A percentile compares a stretch with the other conserved stretches of the same genome.
Evolutionary conservation across 345 rosid species (phyloP).

Genomic region (Raphanus raphanistrum): DNA sequence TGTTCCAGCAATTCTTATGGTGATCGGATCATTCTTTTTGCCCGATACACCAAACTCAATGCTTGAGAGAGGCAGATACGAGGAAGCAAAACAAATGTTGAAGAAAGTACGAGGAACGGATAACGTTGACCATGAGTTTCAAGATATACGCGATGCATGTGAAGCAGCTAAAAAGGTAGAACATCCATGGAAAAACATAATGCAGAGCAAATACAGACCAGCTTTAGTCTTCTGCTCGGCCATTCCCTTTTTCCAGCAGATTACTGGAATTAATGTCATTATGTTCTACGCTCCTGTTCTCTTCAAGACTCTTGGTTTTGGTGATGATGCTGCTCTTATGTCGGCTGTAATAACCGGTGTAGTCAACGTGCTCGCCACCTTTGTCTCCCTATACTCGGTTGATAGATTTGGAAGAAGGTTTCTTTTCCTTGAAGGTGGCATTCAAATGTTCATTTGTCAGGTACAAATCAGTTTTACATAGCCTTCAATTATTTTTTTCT

Average conservation of each 20-base stretch:
- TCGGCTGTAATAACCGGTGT: conserved; percentile 45
- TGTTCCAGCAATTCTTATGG: conserved; percentile 40
- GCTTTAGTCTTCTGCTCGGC: conserved; percentile 33
- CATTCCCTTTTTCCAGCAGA: conserved; percentile 41
- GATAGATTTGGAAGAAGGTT: conserved; percentile 47
- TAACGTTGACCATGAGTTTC: conserved; percentile 39
- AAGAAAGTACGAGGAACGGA: conserved; percentile 42
- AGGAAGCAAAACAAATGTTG: conserved; percentile 37
- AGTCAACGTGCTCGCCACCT: conserved; percentile 39
- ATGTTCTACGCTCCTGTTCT: conserved; percentile 44
- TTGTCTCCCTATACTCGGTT: conserved; percentile 40
- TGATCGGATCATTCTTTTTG: conserved; percentile 37
- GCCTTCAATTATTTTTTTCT: neutral
- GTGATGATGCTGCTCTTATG: conserved; percentile 38
- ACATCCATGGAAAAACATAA: conserved; percentile 40
- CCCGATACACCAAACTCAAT: conserved; percentile 46
- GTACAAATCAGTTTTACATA: conserved; percentile 2
- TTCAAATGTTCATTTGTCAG: conserved; percentile 45
- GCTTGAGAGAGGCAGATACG: conserved; percentile 39
- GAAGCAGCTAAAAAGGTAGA: conserved; percentile 41
- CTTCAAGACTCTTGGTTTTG: conserved; percentile 41
- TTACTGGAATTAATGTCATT: conserved; percentile 42
- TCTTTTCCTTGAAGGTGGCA: conserved; percentile 51
- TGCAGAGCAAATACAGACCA: conserved; percentile 33
- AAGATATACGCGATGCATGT: conserved; percentile 40